phyloP scores from a whole-genome alignment of 306 rosid species.

The Psophocarpus tetragonolobus region DNA sequence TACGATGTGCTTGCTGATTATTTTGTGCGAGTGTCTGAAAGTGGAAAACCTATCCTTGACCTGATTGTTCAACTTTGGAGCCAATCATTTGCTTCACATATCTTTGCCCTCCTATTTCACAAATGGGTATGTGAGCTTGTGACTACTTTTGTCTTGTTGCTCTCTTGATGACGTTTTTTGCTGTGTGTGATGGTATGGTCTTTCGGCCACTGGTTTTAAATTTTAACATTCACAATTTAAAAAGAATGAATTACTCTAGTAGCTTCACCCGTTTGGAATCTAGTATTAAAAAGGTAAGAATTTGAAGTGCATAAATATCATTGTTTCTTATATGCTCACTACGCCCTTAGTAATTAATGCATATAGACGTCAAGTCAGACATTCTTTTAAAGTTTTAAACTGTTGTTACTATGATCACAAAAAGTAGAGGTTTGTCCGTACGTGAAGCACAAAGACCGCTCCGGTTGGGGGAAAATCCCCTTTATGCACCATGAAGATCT shows the following conservation, averaged over 20 bases:
- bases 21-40: conserved; percentile 72
- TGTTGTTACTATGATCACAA: not conserved
- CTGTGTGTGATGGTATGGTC: not conserved
- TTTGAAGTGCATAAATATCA: conserved; percentile 1
- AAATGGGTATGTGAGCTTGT: conserved; percentile 79
- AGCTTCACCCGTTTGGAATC: not conserved
- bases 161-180: not conserved
- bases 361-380: not conserved
- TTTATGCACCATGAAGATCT: too few species aligned
- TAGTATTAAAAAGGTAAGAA: not conserved
- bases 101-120: conserved; percentile 86
- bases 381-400: too few species aligned
- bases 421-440: not conserved
- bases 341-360: not conserved
- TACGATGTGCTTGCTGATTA: conserved; percentile 93
- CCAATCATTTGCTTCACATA: conserved; percentile 95
- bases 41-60: conserved; percentile 83
- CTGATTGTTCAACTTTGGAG: conserved; percentile 95
- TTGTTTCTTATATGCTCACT: not conserved
- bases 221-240: not conserved
- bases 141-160: not conserved
- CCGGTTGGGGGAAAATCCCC: too few species aligned
- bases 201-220: conserved; percentile 7
- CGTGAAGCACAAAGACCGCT: not conserved
- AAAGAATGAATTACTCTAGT: not conserved